These are phyloP conservation scores for Phallus indusiatus DNA, from an alignment of 768 basidiomycete species.

Conservation along the genomic window DNA sequence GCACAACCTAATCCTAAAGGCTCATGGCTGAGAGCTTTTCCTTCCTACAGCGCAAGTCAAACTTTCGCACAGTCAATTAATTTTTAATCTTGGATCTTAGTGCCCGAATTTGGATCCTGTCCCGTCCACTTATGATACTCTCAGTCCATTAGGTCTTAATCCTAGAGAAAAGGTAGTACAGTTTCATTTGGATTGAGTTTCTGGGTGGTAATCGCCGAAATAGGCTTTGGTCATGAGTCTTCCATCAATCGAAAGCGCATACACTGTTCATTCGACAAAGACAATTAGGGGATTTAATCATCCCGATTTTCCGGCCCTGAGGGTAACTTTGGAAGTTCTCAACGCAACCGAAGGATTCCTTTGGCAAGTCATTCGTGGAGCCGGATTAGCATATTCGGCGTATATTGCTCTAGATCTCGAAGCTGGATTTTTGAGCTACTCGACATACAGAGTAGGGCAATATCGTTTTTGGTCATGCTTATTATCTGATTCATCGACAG, in stretches of 20 bases:
- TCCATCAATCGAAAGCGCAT: constrained; percentile 92
- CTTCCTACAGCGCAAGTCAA: constrained; percentile 44
- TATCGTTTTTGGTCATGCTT: not conserved
- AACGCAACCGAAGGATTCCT: constrained; percentile 93
- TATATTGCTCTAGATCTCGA: constrained; percentile 66
- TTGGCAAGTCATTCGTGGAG: constrained; percentile 91
- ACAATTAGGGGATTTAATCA: constrained; percentile 74
- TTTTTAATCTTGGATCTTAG: constrained; percentile 11
- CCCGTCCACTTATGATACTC: constrained; percentile 53
- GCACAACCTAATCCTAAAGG: constrained; percentile 60
- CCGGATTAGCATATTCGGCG: constrained; percentile 93
- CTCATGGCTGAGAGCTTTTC: constrained; percentile 66
- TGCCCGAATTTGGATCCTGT: constrained; percentile 51
- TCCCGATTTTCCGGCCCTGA: constrained; percentile 75
- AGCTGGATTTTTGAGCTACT: constrained; percentile 65
- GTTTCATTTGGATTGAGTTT: not conserved
- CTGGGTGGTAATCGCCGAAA: constrained; percentile 6
- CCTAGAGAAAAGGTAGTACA: constrained; percentile 56
- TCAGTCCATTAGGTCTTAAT: constrained; percentile 65
- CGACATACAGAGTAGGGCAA: constrained; percentile 61
- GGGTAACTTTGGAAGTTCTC: constrained; percentile 76
- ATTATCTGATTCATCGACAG: constrained; percentile 25
- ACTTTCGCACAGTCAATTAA: not conserved
- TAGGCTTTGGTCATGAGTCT: constrained; percentile 82
- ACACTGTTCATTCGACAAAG: constrained; percentile 66